These are phyloP conservation scores for Logfia minima DNA, from an alignment of 129 eudicot genomes.

Conservation along the genomic window DNA sequence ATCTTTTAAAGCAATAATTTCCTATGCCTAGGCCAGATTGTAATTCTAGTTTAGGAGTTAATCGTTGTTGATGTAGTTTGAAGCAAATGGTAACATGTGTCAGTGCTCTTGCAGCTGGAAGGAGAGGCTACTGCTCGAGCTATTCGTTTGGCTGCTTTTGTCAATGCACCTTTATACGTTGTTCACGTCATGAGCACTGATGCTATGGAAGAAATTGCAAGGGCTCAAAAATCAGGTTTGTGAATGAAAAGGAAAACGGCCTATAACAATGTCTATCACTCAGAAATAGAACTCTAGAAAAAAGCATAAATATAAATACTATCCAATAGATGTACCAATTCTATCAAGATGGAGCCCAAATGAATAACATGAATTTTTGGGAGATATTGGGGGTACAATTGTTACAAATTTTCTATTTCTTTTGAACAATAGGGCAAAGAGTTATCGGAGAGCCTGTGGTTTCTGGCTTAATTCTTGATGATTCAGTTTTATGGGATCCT, in stretches of 20 bases:
- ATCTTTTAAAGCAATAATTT: background rate
- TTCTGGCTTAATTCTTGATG: constrained; percentile 81
- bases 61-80: background rate
- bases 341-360: background rate
- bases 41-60: background rate
- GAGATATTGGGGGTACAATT: constrained; percentile 7
- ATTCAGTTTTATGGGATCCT: constrained; percentile 93
- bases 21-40: background rate
- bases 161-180: constrained; percentile 91
- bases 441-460: constrained; percentile 97
- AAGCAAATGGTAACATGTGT: constrained; percentile 3
- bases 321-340: background rate
- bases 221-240: constrained; percentile 92
- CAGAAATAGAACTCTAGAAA: constrained; percentile 2
- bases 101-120: constrained; percentile 64
- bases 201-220: constrained; percentile 97
- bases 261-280: background rate
- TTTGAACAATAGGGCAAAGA: constrained; percentile 67
- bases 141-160: constrained; percentile 90
- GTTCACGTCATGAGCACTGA: constrained; percentile 99
- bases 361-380: background rate
- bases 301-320: background rate
- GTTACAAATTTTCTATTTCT: constrained; percentile 10
- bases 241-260: constrained; percentile 1
- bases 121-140: constrained; percentile 98